Base-by-base conservation (phyloP, 2,329 filamentous ascomycete genomes). In the Calonectria leucothoes region DNA sequence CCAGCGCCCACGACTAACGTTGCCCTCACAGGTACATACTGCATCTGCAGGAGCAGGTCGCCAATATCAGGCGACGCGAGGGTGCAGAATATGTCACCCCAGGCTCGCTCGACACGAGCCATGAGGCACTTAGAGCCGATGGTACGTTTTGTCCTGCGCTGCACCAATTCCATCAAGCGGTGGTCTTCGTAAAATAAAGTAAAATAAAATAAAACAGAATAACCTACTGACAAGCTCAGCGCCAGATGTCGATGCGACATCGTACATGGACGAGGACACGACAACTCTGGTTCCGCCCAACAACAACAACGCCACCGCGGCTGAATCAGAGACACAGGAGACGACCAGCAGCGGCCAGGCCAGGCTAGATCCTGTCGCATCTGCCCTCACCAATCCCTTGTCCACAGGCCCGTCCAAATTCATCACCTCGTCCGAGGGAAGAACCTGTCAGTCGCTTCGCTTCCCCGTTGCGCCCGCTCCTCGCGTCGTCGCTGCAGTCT, bases 341-440 rank as follows among this genome's bases (percentile, higher is more conserved):
- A 49, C 66, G 12, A n/a, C 7, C 29, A 1, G 71, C 73, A 7
- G 71, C 73, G 6, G 71, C 70, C 15, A 72, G 66, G 63, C 76
- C 17, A 75, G 75, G 2, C 25, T 80, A n/a, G 82, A 82, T 51
- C 75, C 80, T 4, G 80, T 82, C 2, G 79, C 77, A 5, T 81
- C 83, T 0, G 80, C 81, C 6, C 77, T 89, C 14, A 85, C 81
- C 0, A 88, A 89, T 65, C 87, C 86, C 0, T 77, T 89, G 2
- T 84, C 84, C 1, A 82, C 81, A 4, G 84, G 83, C 11, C 85
- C 81, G 20, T 85, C 84, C 33, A 84, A 83, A 37, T 88, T 87
- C 71, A 85, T 86, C 81, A 81, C 82, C 2, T 84, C 85, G 0
- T 80, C 82, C 0, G 84, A 83, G 64, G 87, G 87, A 11, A 81